Base-by-base conservation (phyloP, 768 basidiomycete genomes). In the Podaxis carcinomalis region DNA sequence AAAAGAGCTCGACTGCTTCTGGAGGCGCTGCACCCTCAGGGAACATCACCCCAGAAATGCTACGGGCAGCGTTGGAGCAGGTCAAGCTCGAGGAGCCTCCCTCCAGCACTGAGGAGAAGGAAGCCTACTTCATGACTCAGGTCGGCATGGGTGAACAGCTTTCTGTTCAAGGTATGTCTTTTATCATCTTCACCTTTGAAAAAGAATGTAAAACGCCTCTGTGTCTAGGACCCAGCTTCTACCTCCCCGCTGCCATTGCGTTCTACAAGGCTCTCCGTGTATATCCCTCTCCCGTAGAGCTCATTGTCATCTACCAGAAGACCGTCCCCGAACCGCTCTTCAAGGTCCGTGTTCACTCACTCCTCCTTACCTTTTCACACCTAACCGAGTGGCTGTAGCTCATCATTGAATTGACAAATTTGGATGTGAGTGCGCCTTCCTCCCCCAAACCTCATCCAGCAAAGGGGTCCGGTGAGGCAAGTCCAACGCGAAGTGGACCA, bases 251-350 rank as follows among this genome's bases (percentile, higher is more conserved):
- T 19, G 95, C 97, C 44, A 74, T 92, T 70, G 84, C 87, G 44
- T 98, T 98, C 84, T 99, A 88, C 83, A 85, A 93, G 53, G 95
- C 94, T 1, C 86, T 98, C 61, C 82, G 90, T 57, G 94, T 97
- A 37, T 99, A 99, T 77, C 97, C 97, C 53, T 86, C 91, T 32
- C 93, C 95, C 0, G 86, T 93, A 35, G 97, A 98, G 74, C 85
- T 98, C 66, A 89, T 99, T 68, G 85, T 90, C 73, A 95, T 98
- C 63, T 96, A 97, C 69, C 88, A 98, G 76, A 90, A 90, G 75
- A 95, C 93, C 36, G 86, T 96, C 32, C 90, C 93, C 2, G 82
- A 84, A 27, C 80, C 86, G 39, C 78, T 94, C 52, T 93, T 93
- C 77, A 90, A 92, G 77, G 89, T 88, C 58, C 35, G 76, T 73